These are phyloP conservation scores for Sporobolomyces phaffii DNA, from an alignment of 768 basidiomycete genomes.

Conservation along the genomic window DNA sequence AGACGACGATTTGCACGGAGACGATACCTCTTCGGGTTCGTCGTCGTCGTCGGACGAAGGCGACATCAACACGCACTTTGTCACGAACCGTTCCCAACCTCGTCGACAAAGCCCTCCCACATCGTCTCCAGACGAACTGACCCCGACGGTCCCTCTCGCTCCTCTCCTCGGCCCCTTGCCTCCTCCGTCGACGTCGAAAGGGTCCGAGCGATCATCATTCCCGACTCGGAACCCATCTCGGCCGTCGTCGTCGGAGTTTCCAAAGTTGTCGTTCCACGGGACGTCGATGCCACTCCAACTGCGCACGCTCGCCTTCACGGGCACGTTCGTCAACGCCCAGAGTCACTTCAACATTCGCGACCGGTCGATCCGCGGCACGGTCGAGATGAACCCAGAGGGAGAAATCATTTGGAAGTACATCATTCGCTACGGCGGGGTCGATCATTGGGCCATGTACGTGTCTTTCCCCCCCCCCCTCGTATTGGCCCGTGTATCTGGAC, in stretches of 20 bases:
- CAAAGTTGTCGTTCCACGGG: conserved; percentile 17
- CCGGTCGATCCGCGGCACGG: conserved; percentile 20
- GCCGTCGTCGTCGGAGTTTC: not conserved
- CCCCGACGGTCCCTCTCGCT: too few relatives aligned
- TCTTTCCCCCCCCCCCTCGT: not conserved
- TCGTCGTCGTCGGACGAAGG: not conserved
- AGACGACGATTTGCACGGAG: not conserved
- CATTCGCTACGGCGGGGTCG: conserved; percentile 10
- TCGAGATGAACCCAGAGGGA: not conserved
- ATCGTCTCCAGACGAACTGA: not conserved
- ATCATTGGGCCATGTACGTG: conserved; percentile 23
- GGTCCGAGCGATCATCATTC: too few relatives aligned
- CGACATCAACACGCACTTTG: not conserved
- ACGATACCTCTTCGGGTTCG: not conserved
- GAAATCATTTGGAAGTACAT: conserved; percentile 5
- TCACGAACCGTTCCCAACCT: not conserved
- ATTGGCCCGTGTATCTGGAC: not conserved
- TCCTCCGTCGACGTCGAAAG: not conserved
- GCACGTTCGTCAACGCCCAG: conserved; percentile 1
- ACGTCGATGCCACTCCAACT: conserved; percentile 8
- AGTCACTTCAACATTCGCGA: not conserved
- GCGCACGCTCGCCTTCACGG: conserved; percentile 6
- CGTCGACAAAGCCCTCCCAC: not conserved
- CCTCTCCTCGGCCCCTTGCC: not conserved
- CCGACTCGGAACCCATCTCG: not conserved